Conservation (phyloP, 441 rosid genomes). For the Eutrema salsugineum region DNA sequence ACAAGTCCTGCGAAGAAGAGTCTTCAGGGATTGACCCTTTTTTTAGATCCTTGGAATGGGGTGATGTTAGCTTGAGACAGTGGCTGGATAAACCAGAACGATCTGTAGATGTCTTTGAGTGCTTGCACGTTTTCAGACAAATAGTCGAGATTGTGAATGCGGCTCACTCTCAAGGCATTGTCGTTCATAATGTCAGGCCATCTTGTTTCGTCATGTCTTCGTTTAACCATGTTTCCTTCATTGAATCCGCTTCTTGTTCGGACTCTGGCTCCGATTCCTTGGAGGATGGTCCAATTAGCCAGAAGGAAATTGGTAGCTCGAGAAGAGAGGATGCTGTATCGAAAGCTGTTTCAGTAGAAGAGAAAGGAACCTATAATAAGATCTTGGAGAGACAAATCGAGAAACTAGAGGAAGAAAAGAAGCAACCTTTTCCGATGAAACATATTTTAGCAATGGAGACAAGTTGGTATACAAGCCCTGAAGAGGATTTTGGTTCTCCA, state of each 20-base stretch:
- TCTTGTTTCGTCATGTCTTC: slow-evolving; percentile 90
- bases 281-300: slow-evolving; percentile 64
- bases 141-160: slow-evolving; percentile 73
- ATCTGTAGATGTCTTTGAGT: slow-evolving; percentile 65
- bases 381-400: slow-evolving; percentile 30
- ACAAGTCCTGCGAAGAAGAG: slow-evolving; percentile 35
- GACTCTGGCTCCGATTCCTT: slow-evolving; percentile 90
- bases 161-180: slow-evolving; percentile 87
- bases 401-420: slow-evolving; percentile 59
- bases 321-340: slow-evolving; percentile 42
- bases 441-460: slow-evolving; percentile 79
- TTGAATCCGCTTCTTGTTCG: slow-evolving; percentile 93
- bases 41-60: slow-evolving; percentile 58
- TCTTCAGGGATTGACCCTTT: slow-evolving; percentile 52
- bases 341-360: slow-evolving; percentile 33
- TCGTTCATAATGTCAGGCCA: slow-evolving; percentile 78
- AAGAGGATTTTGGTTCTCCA: slow-evolving; percentile 63
- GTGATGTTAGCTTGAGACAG: slow-evolving; percentile 83
- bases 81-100: slow-evolving; percentile 85
- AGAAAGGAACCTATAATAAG: slow-evolving; percentile 43
- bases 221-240: slow-evolving; percentile 83
- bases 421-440: slow-evolving; percentile 87
- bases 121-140: slow-evolving; percentile 86
- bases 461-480: slow-evolving; percentile 90
- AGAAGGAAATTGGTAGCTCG: slow-evolving; percentile 38